A percentile compares a stretch with the other conserved stretches of the same genome.
These are phyloP conservation scores for Phytophthora palmivora DNA, from an alignment of 352 stramenopile species.

Conservation along the genomic window DNA sequence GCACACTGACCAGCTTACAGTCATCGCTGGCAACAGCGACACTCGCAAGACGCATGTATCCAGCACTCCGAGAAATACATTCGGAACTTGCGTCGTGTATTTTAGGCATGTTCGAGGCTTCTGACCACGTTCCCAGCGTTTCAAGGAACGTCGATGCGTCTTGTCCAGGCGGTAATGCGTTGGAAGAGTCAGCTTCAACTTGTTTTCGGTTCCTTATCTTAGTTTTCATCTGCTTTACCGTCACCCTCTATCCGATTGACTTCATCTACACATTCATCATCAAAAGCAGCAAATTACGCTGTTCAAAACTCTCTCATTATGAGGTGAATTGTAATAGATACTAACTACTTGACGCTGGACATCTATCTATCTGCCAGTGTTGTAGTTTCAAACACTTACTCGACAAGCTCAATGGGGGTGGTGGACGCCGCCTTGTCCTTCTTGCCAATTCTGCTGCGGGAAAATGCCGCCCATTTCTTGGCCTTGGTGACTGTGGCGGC, in stretches of 20 bases:
- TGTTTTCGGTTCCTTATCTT: not conserved
- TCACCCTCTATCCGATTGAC: too few relatives aligned
- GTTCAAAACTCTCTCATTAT: constrained; percentile 32
- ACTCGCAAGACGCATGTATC: not conserved
- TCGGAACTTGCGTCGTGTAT: not conserved
- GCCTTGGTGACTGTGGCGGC: constrained; percentile 36
- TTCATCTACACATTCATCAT: too few relatives aligned
- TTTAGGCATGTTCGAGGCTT: constrained; percentile 6
- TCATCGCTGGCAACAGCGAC: not conserved
- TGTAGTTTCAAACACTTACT: constrained; percentile 31
- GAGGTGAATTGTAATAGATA: constrained; percentile 42
- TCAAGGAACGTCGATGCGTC: constrained; percentile 13
- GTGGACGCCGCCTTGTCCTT: constrained; percentile 20
- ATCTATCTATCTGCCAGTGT: constrained; percentile 20
- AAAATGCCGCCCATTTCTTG: constrained; percentile 41
- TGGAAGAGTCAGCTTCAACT: constrained; percentile 5
- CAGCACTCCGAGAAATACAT: constrained; percentile 8
- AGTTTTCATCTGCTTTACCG: too few relatives aligned
- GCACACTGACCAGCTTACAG: not conserved
- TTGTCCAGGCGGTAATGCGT: constrained; percentile 11
- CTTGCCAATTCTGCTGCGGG: constrained; percentile 31
- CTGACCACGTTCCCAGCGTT: constrained; percentile 1
- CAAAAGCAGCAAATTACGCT: not conserved
- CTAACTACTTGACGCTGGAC: constrained; percentile 25
- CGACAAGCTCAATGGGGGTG: constrained; percentile 34